These are phyloP conservation scores for Pseudocercospora eumusae DNA, from an alignment of 2,329 filamentous ascomycete species.

Conservation along the genomic window DNA sequence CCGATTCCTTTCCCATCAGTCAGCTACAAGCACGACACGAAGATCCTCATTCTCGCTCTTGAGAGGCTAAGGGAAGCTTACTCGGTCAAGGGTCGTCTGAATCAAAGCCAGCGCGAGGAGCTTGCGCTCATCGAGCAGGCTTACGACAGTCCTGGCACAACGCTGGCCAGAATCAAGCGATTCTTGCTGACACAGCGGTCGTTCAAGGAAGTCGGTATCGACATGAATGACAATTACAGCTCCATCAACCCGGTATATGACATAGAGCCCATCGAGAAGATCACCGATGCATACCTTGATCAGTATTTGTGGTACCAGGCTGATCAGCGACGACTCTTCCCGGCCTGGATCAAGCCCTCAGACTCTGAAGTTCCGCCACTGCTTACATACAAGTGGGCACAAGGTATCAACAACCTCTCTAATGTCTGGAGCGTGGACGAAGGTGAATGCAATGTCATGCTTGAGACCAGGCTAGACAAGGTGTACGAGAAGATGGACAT, in stretches of 20 bases:
- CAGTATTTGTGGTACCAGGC: conserved; percentile 99
- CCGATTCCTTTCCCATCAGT: conserved; percentile 98
- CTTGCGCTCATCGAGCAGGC: conserved; percentile 96
- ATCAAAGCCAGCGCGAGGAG: conserved; percentile 97
- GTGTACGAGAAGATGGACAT: conserved; percentile 99
- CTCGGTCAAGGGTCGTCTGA: conserved; percentile 93
- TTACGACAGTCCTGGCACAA: conserved; percentile 96
- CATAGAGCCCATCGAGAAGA: conserved; percentile 98
- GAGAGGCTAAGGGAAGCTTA: conserved; percentile 93
- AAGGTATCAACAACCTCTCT: conserved; percentile 97
- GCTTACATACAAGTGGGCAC: conserved; percentile 97
- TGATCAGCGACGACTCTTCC: conserved; percentile 94
- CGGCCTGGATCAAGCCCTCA: conserved; percentile 98
- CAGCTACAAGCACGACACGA: conserved; percentile 99
- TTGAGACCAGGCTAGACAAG: conserved; percentile 97
- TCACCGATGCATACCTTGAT: conserved; percentile 96
- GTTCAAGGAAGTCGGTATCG: conserved; percentile 98
- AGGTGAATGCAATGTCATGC: conserved; percentile 97
- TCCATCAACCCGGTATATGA: conserved; percentile 99
- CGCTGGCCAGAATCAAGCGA: conserved; percentile 92
- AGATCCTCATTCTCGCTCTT: conserved; percentile 92
- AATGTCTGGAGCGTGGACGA: conserved; percentile 93
- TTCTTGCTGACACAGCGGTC: conserved; percentile 95
- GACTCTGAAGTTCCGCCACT: conserved; percentile 96
- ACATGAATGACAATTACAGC: conserved; percentile 99